phyloP scores from a whole-genome alignment of 2,329 filamentous ascomycete species.

The Colletotrichum cordylinicola region DNA sequence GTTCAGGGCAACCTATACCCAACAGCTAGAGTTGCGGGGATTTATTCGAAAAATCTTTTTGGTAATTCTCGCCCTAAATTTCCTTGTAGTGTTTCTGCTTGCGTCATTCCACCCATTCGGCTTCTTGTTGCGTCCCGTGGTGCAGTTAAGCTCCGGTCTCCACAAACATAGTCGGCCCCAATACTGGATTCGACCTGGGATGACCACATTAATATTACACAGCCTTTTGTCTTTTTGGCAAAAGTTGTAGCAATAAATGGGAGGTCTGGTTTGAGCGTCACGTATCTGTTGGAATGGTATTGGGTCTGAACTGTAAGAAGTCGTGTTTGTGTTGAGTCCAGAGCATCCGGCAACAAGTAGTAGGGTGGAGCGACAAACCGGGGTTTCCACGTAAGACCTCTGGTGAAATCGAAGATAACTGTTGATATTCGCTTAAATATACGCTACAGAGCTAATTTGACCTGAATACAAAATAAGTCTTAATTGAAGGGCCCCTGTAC shows the following conservation, averaged over 20 bases:
- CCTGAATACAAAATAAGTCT: background rate
- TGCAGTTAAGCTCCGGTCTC: background rate
- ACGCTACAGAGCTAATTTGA: background rate
- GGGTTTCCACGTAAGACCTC: too few relatives aligned
- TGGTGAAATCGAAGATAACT: too few relatives aligned
- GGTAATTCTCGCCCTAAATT: background rate
- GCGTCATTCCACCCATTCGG: background rate
- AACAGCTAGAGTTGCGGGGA: background rate
- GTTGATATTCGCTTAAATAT: too few relatives aligned
- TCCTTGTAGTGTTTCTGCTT: background rate
- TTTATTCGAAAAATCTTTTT: background rate
- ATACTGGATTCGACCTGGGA: background rate
- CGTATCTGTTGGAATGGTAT: fast-evolving
- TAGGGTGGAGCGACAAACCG: too few relatives aligned
- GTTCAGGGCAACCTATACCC: background rate
- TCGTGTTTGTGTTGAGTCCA: background rate
- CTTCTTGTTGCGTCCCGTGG: background rate
- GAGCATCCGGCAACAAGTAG: background rate
- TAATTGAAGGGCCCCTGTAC: background rate
- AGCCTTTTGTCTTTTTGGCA: background rate
- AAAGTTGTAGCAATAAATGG: background rate
- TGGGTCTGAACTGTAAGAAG: background rate
- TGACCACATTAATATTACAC: background rate
- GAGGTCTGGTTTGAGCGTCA: background rate
- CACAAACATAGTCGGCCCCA: background rate